Conservation (phyloP, 352 stramenopile genomes). For the Globisporangium alternatum region DNA sequence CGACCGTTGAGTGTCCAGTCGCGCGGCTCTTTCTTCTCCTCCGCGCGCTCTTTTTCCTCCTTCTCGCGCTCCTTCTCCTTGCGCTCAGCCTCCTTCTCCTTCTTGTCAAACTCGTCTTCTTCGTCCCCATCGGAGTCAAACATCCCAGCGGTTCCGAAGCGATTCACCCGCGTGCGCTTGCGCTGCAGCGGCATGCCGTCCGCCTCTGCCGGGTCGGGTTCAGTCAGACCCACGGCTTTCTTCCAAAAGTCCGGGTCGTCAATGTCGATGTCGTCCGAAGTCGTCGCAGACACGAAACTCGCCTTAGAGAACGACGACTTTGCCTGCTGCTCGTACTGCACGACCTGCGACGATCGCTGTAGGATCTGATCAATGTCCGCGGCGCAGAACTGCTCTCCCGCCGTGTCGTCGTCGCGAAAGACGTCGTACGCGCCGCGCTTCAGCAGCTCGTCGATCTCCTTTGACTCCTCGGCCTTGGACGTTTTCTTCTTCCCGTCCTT, state of each 20-base stretch:
- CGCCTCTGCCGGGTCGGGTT: conserved; percentile 63
- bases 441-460: conserved; percentile 91
- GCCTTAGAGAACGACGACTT: conserved; percentile 91
- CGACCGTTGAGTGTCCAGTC: conserved; percentile 88
- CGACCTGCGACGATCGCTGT: conserved; percentile 78
- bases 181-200: conserved; percentile 75
- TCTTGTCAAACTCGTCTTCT: conserved; percentile 47
- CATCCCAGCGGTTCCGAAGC: conserved; percentile 58
- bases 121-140: conserved; percentile 69
- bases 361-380: conserved; percentile 99
- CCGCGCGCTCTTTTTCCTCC: conserved; percentile 44
- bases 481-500: conserved; percentile 58
- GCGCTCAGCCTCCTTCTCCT: conserved; percentile 34
- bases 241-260: conserved; percentile 99
- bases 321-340: conserved; percentile 84
- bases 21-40: conserved; percentile 66
- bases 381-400: conserved; percentile 94
- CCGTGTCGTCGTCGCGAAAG: conserved; percentile 89
- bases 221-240: conserved; percentile 92
- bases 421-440: conserved; percentile 91
- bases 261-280: conserved; percentile 94
- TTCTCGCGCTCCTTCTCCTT: conserved; percentile 40
- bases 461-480: conserved; percentile 80
- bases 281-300: conserved; percentile 89
- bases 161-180: conserved; percentile 81